Conservation (phyloP, 768 basidiomycete genomes). For the Tricholoma bakamatsutake region DNA sequence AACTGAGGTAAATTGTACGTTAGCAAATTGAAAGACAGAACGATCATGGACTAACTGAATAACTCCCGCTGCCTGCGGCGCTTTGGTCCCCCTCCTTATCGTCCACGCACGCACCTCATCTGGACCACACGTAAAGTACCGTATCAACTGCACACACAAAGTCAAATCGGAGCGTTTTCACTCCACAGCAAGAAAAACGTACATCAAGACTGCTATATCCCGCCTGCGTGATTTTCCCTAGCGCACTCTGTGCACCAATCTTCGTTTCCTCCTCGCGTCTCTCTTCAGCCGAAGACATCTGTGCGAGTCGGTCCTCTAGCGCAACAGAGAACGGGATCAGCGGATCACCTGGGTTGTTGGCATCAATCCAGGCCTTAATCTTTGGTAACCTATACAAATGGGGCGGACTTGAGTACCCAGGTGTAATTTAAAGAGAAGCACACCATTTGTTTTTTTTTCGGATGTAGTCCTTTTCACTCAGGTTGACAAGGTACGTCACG, state of each 20-base stretch:
- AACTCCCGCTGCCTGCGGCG: constrained; percentile 96
- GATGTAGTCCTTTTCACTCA: constrained; percentile 89
- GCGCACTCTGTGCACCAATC: constrained; percentile 64
- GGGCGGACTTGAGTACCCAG: background rate
- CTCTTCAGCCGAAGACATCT: constrained; percentile 52
- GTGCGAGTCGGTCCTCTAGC: constrained; percentile 82
- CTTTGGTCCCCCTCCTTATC: constrained; percentile 88
- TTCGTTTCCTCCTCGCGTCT: constrained; percentile 74
- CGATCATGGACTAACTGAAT: constrained; percentile 73
- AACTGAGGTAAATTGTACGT: constrained; percentile 35
- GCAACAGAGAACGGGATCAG: constrained; percentile 97
- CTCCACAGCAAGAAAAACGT: constrained; percentile 19
- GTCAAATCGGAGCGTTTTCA: constrained; percentile 1
- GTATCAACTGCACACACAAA: constrained; percentile 57
- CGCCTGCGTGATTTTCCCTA: constrained; percentile 93
- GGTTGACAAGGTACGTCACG: constrained; percentile 96
- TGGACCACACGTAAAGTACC: constrained; percentile 96
- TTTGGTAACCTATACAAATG: constrained; percentile 68
- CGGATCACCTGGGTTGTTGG: constrained; percentile 91
- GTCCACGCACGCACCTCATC: constrained; percentile 99
- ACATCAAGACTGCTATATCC: constrained; percentile 88
- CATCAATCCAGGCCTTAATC: constrained; percentile 98
- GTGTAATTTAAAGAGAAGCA: background rate
- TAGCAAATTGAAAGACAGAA: background rate
- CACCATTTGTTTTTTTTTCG: constrained; percentile 99